Evolutionary conservation across 768 basidiomycete genomes (phyloP), one percentile per base, ranked within the genome.

Genomic region (Cyclocybe aegerita): DNA sequence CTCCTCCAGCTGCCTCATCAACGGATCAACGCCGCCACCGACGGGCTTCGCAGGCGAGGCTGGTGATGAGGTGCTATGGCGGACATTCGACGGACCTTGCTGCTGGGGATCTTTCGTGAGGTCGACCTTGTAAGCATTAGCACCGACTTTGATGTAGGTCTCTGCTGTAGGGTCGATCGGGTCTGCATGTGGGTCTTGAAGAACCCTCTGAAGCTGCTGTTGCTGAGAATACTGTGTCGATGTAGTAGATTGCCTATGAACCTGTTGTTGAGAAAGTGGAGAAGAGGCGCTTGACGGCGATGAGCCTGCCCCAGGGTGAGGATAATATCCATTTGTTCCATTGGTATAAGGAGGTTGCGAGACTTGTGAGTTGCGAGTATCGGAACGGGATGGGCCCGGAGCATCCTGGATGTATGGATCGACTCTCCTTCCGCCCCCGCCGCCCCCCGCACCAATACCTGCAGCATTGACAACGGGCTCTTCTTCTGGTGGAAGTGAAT

Each of bases 111-210:
- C 85, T 57, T 74, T 79, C 42, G 63, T 72, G 12, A 79, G 76
- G 65, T 90, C 85, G 7, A 86, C 88, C 39, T 74, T 78, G 65
- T 86, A 91, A 1, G 85, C 74, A 43, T 80, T 79, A 31, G 72
- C 70, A 1, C 89, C 90, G 14, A 90, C 80, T 62, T 81, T 85
- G 63, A 90, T 83, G 63, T 77, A 88, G 3, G 81, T 85, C 55
- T 83, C 77, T 9, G 82, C 77, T 3, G 69, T 80, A 6, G 85
- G 85, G 59, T 84, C 85, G 33, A 86, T 78, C 0, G 82, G 73
- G 56, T 86, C 85, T 8, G 77, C 77, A 16, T 74, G 68, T 16
- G 78, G 76, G 60, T 83, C 82, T 48, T 73, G 70, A 2, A 69
- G 60, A n/a, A 70, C 67, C 39, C 52, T 65, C 54, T 59, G 61